These are phyloP conservation scores for Spathaspora gorwiae DNA, from an alignment of 805 yeast genomes.

Conservation along the genomic window DNA sequence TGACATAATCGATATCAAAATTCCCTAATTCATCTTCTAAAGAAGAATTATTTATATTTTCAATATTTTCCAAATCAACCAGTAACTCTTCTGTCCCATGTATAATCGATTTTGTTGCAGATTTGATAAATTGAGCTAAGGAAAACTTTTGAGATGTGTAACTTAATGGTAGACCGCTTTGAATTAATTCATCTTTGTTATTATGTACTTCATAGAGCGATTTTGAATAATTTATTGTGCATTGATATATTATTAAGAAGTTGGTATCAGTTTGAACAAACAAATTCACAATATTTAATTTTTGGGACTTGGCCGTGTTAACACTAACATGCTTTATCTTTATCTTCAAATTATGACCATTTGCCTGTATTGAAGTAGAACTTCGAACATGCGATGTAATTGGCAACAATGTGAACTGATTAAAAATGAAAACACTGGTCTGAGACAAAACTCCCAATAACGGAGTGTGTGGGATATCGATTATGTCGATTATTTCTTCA, in stretches of 20 bases:
- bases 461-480: constrained; percentile 24
- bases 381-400: constrained; percentile 46
- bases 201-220: constrained; percentile 31
- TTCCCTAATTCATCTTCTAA: constrained; percentile 30
- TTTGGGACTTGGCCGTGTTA: constrained; percentile 31
- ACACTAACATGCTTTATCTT: constrained; percentile 33
- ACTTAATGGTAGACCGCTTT: constrained; percentile 31
- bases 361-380: constrained; percentile 36
- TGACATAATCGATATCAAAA: constrained; percentile 22
- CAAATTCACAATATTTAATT: constrained; percentile 24
- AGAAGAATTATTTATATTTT: constrained; percentile 24
- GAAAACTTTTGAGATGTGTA: constrained; percentile 20
- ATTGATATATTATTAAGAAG: constrained; percentile 41
- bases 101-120: constrained; percentile 30
- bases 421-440: constrained; percentile 22
- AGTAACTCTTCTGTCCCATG: constrained; percentile 17
- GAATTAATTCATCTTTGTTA: constrained; percentile 26
- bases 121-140: constrained; percentile 23
- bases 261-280: constrained; percentile 38
- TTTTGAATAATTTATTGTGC: constrained; percentile 23
- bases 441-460: constrained; percentile 26
- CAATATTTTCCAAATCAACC: constrained; percentile 30
- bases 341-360: constrained; percentile 44
- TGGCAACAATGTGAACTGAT: constrained; percentile 34
- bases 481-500: constrained; percentile 16